Base-by-base conservation (phyloP, 352 stramenopile genomes). In the Pythium pyrilobum region DNA sequence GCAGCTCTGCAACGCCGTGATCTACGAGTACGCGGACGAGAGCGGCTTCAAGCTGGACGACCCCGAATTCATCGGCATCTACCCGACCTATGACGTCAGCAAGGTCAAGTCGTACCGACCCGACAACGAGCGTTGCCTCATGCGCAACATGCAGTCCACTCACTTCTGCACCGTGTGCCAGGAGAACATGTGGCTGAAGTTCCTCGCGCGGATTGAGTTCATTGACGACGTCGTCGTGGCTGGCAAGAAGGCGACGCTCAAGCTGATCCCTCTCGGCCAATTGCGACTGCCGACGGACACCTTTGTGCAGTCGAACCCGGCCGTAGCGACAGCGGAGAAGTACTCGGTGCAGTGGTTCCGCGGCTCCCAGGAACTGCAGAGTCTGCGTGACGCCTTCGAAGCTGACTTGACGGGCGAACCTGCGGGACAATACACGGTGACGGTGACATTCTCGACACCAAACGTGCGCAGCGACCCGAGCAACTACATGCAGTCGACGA, bases 131-230 rank as follows among this genome's bases (percentile, higher is more conserved):
- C 61, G 47, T 31, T 77, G 68, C 56, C 40, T 73, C 32, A 73
- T 77, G 68, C 68, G 68, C 54, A 71, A 77, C 64, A 72, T 77
- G 59, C 51, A 33, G 28, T 68, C 62, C 47, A 56, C 56, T 2
- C 27, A n/a, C 23, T 77, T 77, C 40, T 77, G 68, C 61, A 12
- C 16, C n/a, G 58, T 72, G 32, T 77, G 68, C 50, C 55, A 67
- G 18, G 64, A 73, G 53, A 71, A 71, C 41, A 71, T 74, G 60
- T 74, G 66, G 66, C 58, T 42, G 25, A 16, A 69, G 48, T 70
- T 74, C 52, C 18, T 74, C 11, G 49, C 46, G 34, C 66, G 66
- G 9, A 42, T 73, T 44, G 53, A 66, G 52, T 62, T 73, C 39
- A 74, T 74, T 42, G 62, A 74, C 47, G 45, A 55, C 31, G 57